phyloP scores from a whole-genome alignment of 306 rosid species.

The Malus fusca region DNA sequence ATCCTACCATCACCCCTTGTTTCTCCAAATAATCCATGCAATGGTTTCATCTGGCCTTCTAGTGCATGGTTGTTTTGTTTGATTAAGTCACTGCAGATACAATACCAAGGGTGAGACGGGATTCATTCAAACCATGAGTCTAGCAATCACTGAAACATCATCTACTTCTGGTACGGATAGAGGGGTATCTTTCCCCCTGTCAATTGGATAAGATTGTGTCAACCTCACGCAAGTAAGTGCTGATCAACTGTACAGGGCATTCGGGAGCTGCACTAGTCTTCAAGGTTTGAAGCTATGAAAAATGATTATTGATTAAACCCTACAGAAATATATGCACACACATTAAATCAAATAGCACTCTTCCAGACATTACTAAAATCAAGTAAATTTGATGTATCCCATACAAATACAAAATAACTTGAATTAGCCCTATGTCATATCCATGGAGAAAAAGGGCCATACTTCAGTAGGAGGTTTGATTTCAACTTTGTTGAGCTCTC shows the following conservation, averaged over 20 bases:
- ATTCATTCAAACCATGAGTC: not conserved
- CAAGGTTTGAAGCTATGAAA: conserved; percentile 22
- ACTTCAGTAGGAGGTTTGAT: not conserved
- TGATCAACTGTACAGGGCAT: conserved; percentile 20
- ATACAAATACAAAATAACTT: not conserved
- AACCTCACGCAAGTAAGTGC: conserved; percentile 30
- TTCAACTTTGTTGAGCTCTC: too few species aligned
- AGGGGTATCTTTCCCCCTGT: conserved; percentile 26
- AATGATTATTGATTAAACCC: conserved; percentile 29
- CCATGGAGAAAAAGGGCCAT: not conserved
- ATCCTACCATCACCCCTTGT: too few species aligned
- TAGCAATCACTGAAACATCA: conserved; percentile 1
- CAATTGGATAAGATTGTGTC: conserved; percentile 37
- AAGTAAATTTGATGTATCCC: not conserved
- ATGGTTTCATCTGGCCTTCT: too few species aligned
- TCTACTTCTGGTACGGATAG: not conserved
- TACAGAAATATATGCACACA: too few species aligned
- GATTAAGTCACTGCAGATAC: conserved; percentile 30
- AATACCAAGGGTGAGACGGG: conserved; percentile 4
- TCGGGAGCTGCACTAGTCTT: conserved; percentile 22
- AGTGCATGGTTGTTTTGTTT: too few species aligned
- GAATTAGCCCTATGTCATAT: not conserved
- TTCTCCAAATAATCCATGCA: too few species aligned
- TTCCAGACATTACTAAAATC: too few species aligned
- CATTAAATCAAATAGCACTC: too few species aligned